Conservation (phyloP, 108 stramenopile genomes). For the Aurantiochytrium sp. region DNA sequence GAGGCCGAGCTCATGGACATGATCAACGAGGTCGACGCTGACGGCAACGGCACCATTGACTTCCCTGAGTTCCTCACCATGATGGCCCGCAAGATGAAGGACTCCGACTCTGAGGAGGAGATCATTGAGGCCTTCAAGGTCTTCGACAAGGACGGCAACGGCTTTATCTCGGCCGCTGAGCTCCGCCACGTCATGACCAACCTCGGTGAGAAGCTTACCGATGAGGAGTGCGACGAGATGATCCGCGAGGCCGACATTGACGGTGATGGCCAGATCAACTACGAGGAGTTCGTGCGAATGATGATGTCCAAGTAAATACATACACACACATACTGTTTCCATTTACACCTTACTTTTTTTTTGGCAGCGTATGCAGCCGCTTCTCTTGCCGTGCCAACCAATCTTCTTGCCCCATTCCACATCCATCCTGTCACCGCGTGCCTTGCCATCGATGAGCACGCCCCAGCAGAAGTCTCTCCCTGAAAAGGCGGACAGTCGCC, state of each 20-base stretch:
- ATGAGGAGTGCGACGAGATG: constrained; percentile 99
- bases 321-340: not conserved
- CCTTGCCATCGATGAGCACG: too few relatives aligned
- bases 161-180: constrained; percentile 99
- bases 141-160: constrained; percentile 80
- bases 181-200: constrained; percentile 99
- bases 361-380: too few relatives aligned
- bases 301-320: constrained; percentile 94
- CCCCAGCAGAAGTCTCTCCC: too few relatives aligned
- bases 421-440: too few relatives aligned
- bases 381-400: too few relatives aligned
- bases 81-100: constrained; percentile 99
- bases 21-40: constrained; percentile 99
- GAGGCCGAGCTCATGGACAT: constrained; percentile 99
- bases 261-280: constrained; percentile 99
- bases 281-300: constrained; percentile 99
- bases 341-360: too few relatives aligned
- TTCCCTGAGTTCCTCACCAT: constrained; percentile 99
- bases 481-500: too few relatives aligned
- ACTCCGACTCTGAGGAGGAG: constrained; percentile 98
- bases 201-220: constrained; percentile 99
- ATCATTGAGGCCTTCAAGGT: constrained; percentile 99
- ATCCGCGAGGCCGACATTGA: constrained; percentile 99
- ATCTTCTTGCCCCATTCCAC: too few relatives aligned
- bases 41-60: constrained; percentile 99